phyloP scores from a whole-genome alignment of 495 filamentous ascomycete genomes.

The Penicillium riverlandense region DNA sequence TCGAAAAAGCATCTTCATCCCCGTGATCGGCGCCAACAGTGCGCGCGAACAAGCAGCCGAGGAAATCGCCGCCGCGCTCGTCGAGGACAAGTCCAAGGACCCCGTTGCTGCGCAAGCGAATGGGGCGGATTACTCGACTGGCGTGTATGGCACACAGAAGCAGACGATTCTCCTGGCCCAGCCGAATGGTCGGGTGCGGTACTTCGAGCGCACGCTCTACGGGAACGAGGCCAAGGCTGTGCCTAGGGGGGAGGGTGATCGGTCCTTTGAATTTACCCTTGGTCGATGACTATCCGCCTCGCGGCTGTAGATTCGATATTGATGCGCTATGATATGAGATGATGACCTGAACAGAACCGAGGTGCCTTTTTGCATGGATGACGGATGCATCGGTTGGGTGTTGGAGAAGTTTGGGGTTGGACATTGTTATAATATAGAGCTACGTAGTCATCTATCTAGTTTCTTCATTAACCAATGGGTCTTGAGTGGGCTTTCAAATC shows the following conservation, averaged over 20 bases:
- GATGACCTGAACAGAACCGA: background rate
- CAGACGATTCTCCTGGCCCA: conserved; percentile 82
- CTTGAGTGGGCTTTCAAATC: no score
- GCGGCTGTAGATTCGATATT: background rate
- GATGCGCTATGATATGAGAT: background rate
- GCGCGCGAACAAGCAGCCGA: conserved; percentile 31
- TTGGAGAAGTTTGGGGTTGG: no score
- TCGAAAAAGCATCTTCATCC: conserved; percentile 79
- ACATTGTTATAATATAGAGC: no score
- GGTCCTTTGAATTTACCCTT: conserved; percentile 32
- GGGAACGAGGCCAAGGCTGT: conserved; percentile 59
- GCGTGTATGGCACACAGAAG: conserved; percentile 81
- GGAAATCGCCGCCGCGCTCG: conserved; percentile 39
- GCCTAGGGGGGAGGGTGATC: conserved; percentile 52
- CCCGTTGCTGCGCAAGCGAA: conserved; percentile 1
- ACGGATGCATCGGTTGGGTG: no score
- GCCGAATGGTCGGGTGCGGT: conserved; percentile 67
- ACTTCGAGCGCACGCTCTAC: conserved; percentile 77
- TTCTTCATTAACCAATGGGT: no score
- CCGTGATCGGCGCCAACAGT: conserved; percentile 53
- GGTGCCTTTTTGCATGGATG: no score
- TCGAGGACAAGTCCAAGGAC: conserved; percentile 14
- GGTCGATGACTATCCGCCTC: conserved; percentile 2
- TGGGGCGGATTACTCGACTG: conserved; percentile 22
- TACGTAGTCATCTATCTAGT: no score